Conservation (phyloP, 164 flowering plant species). For the Santalum album region DNA sequence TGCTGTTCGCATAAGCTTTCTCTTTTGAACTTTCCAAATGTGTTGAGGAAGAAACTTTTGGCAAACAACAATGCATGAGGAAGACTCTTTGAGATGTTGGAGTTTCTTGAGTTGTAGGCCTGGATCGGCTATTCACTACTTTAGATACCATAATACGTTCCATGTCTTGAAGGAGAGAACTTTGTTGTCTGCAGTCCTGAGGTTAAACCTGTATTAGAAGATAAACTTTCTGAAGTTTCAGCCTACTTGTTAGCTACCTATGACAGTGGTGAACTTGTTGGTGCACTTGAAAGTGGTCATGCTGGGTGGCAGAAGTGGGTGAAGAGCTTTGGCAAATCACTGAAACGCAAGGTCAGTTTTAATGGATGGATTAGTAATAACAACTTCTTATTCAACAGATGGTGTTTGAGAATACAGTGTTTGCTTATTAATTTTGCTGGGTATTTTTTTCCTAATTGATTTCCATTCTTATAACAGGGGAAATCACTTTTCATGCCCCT, state of each 20-base stretch:
- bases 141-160: background rate
- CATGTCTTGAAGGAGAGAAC: background rate
- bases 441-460: background rate
- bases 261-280: conserved; percentile 68
- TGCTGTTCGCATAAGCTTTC: no score
- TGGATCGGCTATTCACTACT: background rate
- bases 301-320: conserved; percentile 93
- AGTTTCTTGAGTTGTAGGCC: background rate
- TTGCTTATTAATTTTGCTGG: background rate
- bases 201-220: conserved; percentile 61
- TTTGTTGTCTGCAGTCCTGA: conserved; percentile 49
- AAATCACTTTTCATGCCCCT: conserved; percentile 95
- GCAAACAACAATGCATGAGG: no score
- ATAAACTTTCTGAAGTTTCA: conserved; percentile 70
- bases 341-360: conserved; percentile 73
- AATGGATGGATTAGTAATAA: background rate
- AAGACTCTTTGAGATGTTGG: background rate
- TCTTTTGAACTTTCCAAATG: no score
- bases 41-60: no score
- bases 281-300: conserved; percentile 74
- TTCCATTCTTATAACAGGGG: conserved; percentile 44
- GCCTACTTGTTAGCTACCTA: conserved; percentile 63
- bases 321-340: conserved; percentile 75
- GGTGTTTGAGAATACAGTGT: no score
- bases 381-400: no score